These are phyloP conservation scores for Lathyrus aphaca DNA, from an alignment of 306 rosid species.

Conservation along the genomic window DNA sequence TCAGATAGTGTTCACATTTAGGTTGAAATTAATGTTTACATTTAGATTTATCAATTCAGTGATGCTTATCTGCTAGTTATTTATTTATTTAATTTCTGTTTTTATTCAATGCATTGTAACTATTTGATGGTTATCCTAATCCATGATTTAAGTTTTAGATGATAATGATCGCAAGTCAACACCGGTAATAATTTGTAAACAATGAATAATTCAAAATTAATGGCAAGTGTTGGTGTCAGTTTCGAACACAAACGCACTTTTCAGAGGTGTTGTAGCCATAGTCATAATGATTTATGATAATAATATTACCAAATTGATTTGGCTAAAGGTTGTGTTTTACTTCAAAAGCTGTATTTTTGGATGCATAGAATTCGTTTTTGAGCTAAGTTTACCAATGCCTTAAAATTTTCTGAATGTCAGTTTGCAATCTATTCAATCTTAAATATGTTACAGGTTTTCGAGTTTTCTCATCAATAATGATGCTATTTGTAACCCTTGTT, in stretches of 20 bases:
- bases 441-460: not conserved
- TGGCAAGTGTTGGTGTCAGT: too few species aligned
- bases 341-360: not conserved
- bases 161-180: not conserved
- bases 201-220: too few species aligned
- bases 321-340: not conserved
- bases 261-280: too few species aligned
- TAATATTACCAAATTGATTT: not conserved
- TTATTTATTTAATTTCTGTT: not conserved
- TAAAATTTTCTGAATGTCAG: not conserved
- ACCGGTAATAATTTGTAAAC: too few species aligned
- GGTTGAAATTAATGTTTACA: not conserved
- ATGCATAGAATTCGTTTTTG: slow-evolving; percentile 18
- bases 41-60: not conserved
- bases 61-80: not conserved
- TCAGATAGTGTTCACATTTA: slow-evolving; percentile 7
- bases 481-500: not conserved
- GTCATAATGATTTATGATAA: not conserved
- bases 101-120: slow-evolving; percentile 1
- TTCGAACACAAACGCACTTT: too few species aligned
- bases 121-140: not conserved
- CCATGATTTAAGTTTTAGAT: slow-evolving; percentile 8
- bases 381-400: not conserved
- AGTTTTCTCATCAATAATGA: slow-evolving; percentile 3
- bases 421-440: not conserved